phyloP scores from a whole-genome alignment of 352 stramenopile species.

The Phytophthora hibernalis region DNA sequence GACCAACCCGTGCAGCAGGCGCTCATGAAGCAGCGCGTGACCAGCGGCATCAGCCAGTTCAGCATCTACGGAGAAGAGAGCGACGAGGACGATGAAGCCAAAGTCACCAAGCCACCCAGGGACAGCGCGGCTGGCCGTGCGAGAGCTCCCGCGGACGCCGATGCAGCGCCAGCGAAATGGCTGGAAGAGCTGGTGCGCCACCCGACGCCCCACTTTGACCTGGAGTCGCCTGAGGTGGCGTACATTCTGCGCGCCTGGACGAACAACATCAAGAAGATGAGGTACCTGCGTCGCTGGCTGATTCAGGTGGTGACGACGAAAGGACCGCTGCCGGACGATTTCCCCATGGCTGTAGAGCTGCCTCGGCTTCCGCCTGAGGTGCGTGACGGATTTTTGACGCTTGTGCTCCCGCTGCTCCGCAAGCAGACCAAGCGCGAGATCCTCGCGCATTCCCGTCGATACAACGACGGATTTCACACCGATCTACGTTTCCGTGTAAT shows the following conservation, averaged over 20 bases:
- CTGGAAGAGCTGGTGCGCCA: slow-evolving; percentile 72
- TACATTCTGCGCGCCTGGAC: slow-evolving; percentile 78
- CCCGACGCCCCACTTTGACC: slow-evolving; percentile 74
- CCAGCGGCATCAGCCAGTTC: slow-evolving; percentile 33
- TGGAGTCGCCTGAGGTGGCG: slow-evolving; percentile 78
- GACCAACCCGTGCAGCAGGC: slow-evolving; percentile 5
- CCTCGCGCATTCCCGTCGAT: slow-evolving; percentile 63
- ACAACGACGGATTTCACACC: slow-evolving; percentile 66
- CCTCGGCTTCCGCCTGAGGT: slow-evolving; percentile 71
- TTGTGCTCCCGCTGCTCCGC: slow-evolving; percentile 81
- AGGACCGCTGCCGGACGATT: slow-evolving; percentile 49
- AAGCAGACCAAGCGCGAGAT: slow-evolving; percentile 73
- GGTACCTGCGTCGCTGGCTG: slow-evolving; percentile 78
- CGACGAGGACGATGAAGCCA: slow-evolving; percentile 34
- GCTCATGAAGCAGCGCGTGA: slow-evolving; percentile 26
- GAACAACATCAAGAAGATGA: slow-evolving; percentile 65
- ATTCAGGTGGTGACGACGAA: slow-evolving; percentile 50
- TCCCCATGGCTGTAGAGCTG: slow-evolving; percentile 74
- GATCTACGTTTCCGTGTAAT: slow-evolving; percentile 75
- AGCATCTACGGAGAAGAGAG: slow-evolving; percentile 41
- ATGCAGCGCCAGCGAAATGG: slow-evolving; percentile 43
- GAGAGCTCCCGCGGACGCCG: slow-evolving; percentile 28
- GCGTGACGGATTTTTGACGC: slow-evolving; percentile 76
- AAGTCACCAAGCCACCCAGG: slow-evolving; percentile 11
- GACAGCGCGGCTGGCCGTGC: background rate